These are phyloP conservation scores for Stachybotrys chartarum DNA, from an alignment of 2,329 filamentous ascomycete genomes.

Conservation along the genomic window DNA sequence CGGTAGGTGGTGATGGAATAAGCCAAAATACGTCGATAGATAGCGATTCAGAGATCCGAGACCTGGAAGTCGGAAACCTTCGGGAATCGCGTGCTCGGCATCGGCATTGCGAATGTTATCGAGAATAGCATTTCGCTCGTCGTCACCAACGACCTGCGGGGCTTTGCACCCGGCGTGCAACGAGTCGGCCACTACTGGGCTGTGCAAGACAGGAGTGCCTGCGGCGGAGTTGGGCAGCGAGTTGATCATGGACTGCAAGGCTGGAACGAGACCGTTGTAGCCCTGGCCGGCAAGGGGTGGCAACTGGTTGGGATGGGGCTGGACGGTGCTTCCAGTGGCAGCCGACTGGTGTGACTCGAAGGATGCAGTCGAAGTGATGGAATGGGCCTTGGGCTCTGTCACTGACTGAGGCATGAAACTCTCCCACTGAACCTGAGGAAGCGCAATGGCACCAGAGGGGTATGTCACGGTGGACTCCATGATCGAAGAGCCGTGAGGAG, in stretches of 20 bases:
- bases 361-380: conserved; percentile 58
- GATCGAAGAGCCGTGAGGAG: conserved; percentile 62
- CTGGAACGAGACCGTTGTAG: conserved; percentile 53
- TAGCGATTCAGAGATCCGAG: conserved; percentile 81
- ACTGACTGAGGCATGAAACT: conserved; percentile 68
- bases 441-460: conserved; percentile 67
- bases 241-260: conserved; percentile 65
- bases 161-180: conserved; percentile 62
- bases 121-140: conserved; percentile 77
- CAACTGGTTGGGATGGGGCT: conserved; percentile 55
- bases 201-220: conserved; percentile 65
- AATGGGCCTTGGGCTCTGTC: conserved; percentile 67
- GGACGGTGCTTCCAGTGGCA: conserved; percentile 47
- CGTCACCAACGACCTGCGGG: conserved; percentile 76
- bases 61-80: conserved; percentile 82
- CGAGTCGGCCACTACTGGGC: conserved; percentile 60
- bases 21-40: conserved; percentile 88
- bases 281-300: conserved; percentile 61
- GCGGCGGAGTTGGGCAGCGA: conserved; percentile 62
- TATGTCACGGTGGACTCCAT: conserved; percentile 76
- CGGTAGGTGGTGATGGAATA: conserved; percentile 94
- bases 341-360: conserved; percentile 63
- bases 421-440: conserved; percentile 90
- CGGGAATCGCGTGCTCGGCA: conserved; percentile 72
- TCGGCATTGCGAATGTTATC: conserved; percentile 81